phyloP scores from a whole-genome alignment of 352 stramenopile species.

The Pythium grandisporangium region DNA sequence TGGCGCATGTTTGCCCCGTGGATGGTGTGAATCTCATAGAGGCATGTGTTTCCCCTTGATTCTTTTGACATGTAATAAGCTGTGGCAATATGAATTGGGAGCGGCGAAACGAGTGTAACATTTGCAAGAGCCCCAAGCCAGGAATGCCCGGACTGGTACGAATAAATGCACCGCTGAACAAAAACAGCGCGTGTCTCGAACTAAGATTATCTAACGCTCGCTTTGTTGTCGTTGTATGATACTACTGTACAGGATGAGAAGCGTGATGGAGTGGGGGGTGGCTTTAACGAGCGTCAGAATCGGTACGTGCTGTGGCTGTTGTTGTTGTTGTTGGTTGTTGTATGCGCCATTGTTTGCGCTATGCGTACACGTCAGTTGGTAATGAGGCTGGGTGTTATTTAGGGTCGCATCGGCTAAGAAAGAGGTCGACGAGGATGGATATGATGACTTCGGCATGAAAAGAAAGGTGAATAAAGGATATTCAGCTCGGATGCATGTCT shows the following conservation, averaged over 20 bases:
- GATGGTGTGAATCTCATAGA: no score
- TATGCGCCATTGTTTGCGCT: no score
- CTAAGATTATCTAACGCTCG: no score
- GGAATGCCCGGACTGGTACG: constrained; percentile 48
- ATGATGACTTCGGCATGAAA: constrained; percentile 82
- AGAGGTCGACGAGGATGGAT: constrained; percentile 78
- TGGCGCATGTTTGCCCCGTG: no score
- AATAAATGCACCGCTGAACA: not conserved
- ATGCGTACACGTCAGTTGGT: no score
- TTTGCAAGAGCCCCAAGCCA: constrained; percentile 77
- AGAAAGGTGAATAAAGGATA: constrained; percentile 41
- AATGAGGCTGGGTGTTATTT: not conserved
- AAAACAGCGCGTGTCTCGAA: no score
- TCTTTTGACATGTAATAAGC: constrained; percentile 15
- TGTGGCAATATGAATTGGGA: constrained; percentile 87
- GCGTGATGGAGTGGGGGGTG: constrained; percentile 63
- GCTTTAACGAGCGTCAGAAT: constrained; percentile 81
- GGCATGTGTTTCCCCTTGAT: not conserved
- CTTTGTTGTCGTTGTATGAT: no score
- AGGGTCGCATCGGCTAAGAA: constrained; percentile 62
- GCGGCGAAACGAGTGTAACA: constrained; percentile 77
- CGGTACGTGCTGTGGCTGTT: no score
- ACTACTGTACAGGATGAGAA: constrained; percentile 65
- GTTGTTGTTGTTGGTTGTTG: no score
- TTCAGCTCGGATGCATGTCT: no score